Conservation (phyloP, 2,329 filamentous ascomycete species). For the Curvularia eragrostidis region DNA sequence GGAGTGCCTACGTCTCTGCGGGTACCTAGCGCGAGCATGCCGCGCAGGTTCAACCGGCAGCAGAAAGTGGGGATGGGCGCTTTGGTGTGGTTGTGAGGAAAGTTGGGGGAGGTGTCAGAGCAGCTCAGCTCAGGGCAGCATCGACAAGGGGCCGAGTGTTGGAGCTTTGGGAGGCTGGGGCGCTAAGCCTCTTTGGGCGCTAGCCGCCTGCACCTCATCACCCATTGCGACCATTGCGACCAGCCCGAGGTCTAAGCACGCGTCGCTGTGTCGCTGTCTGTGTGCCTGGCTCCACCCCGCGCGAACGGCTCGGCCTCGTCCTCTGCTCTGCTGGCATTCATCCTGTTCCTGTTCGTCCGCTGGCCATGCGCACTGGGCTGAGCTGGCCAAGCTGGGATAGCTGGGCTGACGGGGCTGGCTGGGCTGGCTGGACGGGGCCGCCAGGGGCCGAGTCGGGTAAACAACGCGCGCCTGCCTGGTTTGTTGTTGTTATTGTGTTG, state of each 20-base stretch:
- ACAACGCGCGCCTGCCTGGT: background rate
- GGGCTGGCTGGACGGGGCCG: background rate
- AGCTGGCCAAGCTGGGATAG: background rate
- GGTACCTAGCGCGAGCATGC: slow-evolving; percentile 42
- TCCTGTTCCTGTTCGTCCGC: background rate
- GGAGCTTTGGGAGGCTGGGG: slow-evolving; percentile 29
- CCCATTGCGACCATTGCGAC: slow-evolving; percentile 23
- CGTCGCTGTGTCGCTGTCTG: background rate
- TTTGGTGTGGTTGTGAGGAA: slow-evolving; percentile 23
- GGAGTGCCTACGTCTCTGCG: slow-evolving; percentile 36
- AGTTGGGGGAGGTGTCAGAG: slow-evolving; percentile 18
- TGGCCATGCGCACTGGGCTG: too few relatives aligned
- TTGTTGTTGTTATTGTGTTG: slow-evolving; percentile 6
- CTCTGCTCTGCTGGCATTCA: background rate
- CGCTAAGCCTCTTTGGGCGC: slow-evolving; percentile 21
- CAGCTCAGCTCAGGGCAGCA: slow-evolving; percentile 17
- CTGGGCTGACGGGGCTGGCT: background rate
- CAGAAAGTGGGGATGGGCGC: slow-evolving; percentile 24
- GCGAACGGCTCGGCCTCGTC: slow-evolving; percentile 12
- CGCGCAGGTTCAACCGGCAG: slow-evolving; percentile 35
- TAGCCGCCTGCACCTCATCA: slow-evolving; percentile 20
- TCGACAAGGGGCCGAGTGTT: slow-evolving; percentile 12
- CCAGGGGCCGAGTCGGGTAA: background rate
- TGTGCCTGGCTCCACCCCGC: slow-evolving; percentile 2
- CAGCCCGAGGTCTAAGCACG: slow-evolving; percentile 28